phyloP scores from a whole-genome alignment of 2,329 filamentous ascomycete species.

The Colletotrichum aenigma region DNA sequence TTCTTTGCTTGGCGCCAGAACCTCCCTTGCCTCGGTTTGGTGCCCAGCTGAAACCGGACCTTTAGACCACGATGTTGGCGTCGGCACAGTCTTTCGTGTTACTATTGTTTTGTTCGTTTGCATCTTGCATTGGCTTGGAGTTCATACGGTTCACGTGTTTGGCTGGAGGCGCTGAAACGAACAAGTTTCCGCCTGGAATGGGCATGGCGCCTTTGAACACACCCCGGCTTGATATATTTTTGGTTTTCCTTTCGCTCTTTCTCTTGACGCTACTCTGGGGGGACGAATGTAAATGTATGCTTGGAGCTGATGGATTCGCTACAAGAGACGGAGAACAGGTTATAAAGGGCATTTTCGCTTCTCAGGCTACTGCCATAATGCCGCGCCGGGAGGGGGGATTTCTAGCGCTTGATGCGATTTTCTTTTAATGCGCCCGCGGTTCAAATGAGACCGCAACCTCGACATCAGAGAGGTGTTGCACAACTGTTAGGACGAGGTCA shows the following conservation, averaged over 20 bases:
- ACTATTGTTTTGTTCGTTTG: not conserved
- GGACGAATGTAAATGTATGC: not conserved
- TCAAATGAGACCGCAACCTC: not conserved
- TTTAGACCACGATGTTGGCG: not conserved
- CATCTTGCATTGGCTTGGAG: conserved; percentile 18
- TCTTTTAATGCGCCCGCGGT: not conserved
- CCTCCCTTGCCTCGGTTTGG: not conserved
- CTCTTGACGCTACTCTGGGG: not conserved
- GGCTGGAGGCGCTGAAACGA: conserved; percentile 1
- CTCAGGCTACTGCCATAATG: not conserved
- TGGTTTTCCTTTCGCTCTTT: not conserved
- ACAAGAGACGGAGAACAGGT: not conserved
- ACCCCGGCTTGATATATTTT: not conserved
- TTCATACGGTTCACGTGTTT: not conserved
- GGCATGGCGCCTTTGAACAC: not conserved
- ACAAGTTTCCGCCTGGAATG: not conserved
- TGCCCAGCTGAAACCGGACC: not conserved
- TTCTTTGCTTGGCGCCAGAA: not conserved
- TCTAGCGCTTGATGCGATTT: not conserved
- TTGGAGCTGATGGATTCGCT: not conserved
- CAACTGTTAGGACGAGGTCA: not conserved
- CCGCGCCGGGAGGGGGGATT: not conserved
- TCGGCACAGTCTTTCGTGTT: not conserved
- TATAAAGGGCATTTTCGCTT: not conserved
- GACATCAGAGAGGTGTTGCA: not conserved